A percentile compares a stretch with the other conserved stretches of the same genome.
phyloP scores from a whole-genome alignment of 225 moss, liverwort and hornwort genomes.

The Polytrichum formosum region DNA sequence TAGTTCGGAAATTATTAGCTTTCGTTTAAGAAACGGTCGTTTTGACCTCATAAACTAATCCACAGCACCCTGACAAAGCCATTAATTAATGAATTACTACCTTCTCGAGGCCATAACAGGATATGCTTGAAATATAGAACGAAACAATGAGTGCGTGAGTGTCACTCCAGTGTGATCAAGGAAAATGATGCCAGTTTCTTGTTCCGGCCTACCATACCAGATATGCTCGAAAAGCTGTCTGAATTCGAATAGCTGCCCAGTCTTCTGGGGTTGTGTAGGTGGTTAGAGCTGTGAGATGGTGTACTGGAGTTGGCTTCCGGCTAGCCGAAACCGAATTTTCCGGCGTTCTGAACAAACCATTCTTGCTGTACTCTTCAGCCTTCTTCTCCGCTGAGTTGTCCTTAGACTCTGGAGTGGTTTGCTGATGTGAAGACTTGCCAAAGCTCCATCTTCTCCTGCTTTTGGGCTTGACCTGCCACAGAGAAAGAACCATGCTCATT shows the following conservation, averaged over 20 bases:
- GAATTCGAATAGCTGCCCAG: slow-evolving; percentile 83
- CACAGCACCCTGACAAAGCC: no score
- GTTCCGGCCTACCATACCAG: slow-evolving; percentile 35
- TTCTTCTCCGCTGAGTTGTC: slow-evolving; percentile 46
- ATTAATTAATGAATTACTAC: no score
- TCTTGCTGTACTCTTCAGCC: slow-evolving; percentile 47
- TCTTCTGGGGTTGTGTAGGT: slow-evolving; percentile 42
- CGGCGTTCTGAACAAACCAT: slow-evolving; percentile 22
- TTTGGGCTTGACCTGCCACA: slow-evolving; percentile 58
- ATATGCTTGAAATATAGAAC: background rate
- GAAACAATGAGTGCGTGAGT: background rate
- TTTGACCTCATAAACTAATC: no score
- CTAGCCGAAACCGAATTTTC: slow-evolving; percentile 37
- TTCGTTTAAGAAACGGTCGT: no score
- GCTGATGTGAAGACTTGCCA: slow-evolving; percentile 61
- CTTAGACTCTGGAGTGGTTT: slow-evolving; percentile 34
- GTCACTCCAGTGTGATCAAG: background rate
- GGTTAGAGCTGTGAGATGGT: slow-evolving; percentile 13
- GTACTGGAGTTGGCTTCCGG: slow-evolving; percentile 34
- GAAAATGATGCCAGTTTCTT: background rate
- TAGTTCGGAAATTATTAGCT: no score
- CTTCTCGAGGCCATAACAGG: no score
- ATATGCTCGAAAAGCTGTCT: slow-evolving; percentile 93
- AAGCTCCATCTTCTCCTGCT: slow-evolving; percentile 90
- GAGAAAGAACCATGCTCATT: slow-evolving; percentile 2